phyloP scores from a whole-genome alignment of 176 grass and related monocot genomes.

The Triticum turgidum region DNA sequence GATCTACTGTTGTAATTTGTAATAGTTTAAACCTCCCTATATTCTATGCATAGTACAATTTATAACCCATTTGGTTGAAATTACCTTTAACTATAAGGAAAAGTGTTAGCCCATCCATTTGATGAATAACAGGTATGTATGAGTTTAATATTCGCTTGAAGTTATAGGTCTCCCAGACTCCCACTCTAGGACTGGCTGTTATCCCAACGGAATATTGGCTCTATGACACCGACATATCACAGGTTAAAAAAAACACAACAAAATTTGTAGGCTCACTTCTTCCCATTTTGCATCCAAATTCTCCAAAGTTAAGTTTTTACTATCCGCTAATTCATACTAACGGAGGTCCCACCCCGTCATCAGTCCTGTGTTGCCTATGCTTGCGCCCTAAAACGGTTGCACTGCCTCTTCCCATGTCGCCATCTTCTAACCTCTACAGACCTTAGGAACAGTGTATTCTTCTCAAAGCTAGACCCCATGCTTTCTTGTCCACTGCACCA shows the following conservation, averaged over 20 bases:
- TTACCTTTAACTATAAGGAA: slow-evolving; percentile 3
- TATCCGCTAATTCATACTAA: not conserved
- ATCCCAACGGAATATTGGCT: not conserved
- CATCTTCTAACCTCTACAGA: not conserved
- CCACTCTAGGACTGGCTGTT: not conserved
- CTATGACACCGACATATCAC: not conserved
- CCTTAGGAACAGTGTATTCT: not conserved
- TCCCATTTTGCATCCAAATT: not conserved
- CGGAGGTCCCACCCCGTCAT: not conserved
- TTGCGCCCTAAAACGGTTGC: not conserved
- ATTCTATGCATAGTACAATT: not conserved
- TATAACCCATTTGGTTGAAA: not conserved
- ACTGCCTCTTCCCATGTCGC: not conserved
- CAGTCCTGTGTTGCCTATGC: too few relatives aligned
- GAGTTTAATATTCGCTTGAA: not conserved
- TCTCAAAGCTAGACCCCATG: not conserved
- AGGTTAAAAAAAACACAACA: not conserved
- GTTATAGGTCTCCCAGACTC: not conserved
- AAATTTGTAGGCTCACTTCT: not conserved
- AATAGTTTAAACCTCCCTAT: not conserved
- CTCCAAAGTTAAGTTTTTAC: not conserved
- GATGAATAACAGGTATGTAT: not conserved
- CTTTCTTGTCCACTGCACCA: not conserved
- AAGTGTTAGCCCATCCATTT: slow-evolving; percentile 21
- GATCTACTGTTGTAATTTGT: not conserved